Evolutionary conservation across 2,329 filamentous ascomycete species (phyloP), one percentile per base, ranked within the genome.

Genomic region (Colletotrichum aenigma): DNA sequence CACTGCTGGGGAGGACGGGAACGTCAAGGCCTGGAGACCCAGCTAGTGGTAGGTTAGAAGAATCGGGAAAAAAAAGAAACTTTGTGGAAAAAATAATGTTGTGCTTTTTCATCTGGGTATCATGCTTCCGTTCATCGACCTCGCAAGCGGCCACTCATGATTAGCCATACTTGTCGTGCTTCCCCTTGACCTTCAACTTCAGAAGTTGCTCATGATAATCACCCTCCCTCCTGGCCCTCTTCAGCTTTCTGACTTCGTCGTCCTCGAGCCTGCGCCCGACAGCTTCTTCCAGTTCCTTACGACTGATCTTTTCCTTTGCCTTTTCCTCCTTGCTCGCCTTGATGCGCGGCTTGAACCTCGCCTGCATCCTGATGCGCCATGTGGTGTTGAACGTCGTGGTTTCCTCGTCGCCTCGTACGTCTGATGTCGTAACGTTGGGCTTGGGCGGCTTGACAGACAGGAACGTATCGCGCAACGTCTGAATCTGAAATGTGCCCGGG

Each of bases 361-460:
- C 95, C 86, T 98, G 96, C 96, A 98, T 98, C 70, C 96, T 94
- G 80, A 98, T 91, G 66, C 95, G 90, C 76, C 98, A 83, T 8
- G 93, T 94, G 12, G 95, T 95, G 79, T 90, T 91, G 81, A 94
- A 94, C 6, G 88, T 90, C 66, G 93, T 91, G 10, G 87, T 86
- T 16, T 93, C 91, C 9, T 92, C 93, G 83, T 98, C 95, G 65
- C 95, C 96, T 36, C 95, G 92, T 15, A 97, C 88, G 79, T 96
- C 93, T 1, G 92, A 89, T 1, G 86, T 81, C 1, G 87, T 86
- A 48, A 86, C 88, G 24, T 87, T 86, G 16, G 87, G 86, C 28
- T 85, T 86, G 12, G 87, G 85, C 21, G 93, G 88, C 79, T 90
- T 91, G 61, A 92, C 87, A 1, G 91, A 89, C 16, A 98, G 78